A percentile compares a stretch with the other conserved stretches of the same genome.
Conservation (phyloP, 2,329 filamentous ascomycete genomes). For the Tolypocladium album region DNA sequence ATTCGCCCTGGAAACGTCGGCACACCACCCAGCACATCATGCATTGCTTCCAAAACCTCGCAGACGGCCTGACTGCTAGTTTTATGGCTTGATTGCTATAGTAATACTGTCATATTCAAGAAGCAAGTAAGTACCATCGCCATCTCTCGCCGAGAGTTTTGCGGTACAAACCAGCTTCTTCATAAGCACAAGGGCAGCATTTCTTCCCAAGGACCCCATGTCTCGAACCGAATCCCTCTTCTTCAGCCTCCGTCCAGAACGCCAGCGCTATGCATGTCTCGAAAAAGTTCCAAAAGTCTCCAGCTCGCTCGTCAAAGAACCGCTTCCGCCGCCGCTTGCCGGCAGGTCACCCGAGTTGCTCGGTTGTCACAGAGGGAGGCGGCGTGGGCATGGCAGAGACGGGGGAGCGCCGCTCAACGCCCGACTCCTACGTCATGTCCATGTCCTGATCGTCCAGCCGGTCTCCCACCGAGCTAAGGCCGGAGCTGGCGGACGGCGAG, state of each 20-base stretch:
- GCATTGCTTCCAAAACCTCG: neutral
- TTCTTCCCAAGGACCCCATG: neutral
- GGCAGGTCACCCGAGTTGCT: neutral
- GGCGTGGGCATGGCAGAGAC: neutral
- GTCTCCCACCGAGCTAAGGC: constrained; percentile 46
- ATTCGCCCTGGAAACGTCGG: too few species aligned
- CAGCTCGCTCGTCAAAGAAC: neutral
- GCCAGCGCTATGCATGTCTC: constrained; percentile 30
- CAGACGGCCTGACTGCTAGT: neutral
- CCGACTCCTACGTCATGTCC: neutral
- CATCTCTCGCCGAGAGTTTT: neutral
- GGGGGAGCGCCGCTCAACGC: neutral
- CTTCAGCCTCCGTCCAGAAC: constrained; percentile 13
- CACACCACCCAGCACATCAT: neutral
- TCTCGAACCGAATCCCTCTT: neutral
- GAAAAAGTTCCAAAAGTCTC: neutral
- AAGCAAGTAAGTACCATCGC: neutral
- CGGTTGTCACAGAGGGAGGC: neutral
- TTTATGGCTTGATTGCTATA: neutral
- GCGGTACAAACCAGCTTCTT: neutral
- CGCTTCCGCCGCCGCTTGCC: neutral
- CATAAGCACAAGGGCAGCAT: neutral
- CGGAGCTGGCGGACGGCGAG: constrained; percentile 40
- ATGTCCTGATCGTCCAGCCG: constrained; percentile 20
- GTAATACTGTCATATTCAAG: neutral